These are phyloP conservation scores for Rusavskia elegans DNA, from an alignment of 495 filamentous ascomycete species.

Conservation along the genomic window DNA sequence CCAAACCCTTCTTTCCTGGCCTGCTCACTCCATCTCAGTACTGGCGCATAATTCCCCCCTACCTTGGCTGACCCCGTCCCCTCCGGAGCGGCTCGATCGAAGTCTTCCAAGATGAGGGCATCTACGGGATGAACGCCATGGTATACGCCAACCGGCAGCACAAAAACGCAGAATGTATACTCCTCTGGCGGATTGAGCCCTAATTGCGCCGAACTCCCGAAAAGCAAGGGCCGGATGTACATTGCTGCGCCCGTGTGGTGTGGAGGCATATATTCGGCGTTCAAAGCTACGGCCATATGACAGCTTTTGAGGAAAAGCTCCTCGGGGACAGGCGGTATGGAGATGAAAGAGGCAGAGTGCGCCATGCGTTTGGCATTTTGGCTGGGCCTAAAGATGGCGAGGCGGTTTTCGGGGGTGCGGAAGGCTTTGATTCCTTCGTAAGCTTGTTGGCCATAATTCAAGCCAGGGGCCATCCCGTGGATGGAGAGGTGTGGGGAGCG, in stretches of 20 bases:
- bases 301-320: slow-evolving; percentile 57
- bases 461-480: slow-evolving; percentile 77
- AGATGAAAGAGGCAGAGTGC: slow-evolving; percentile 59
- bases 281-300: slow-evolving; percentile 64
- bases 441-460: slow-evolving; percentile 89
- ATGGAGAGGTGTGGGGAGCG: slow-evolving; percentile 61
- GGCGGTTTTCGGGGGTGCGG: slow-evolving; percentile 45
- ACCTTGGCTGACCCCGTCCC: slow-evolving; percentile 62
- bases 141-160: slow-evolving; percentile 76
- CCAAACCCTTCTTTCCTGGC: slow-evolving; percentile 58
- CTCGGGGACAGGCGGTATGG: slow-evolving; percentile 59
- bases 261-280: slow-evolving; percentile 79
- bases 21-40: slow-evolving; percentile 62
- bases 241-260: slow-evolving; percentile 69
- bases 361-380: slow-evolving; percentile 70
- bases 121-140: slow-evolving; percentile 71
- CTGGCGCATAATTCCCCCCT: slow-evolving; percentile 72
- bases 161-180: slow-evolving; percentile 75
- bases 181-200: slow-evolving; percentile 72
- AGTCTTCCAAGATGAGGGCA: slow-evolving; percentile 61
- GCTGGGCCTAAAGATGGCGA: slow-evolving; percentile 68
- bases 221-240: slow-evolving; percentile 80
- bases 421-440: slow-evolving; percentile 92
- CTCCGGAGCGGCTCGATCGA: slow-evolving; percentile 59
- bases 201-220: slow-evolving; percentile 66